A percentile compares a stretch with the other conserved stretches of the same genome.
These are phyloP conservation scores for Bonnemaisonia californica DNA, from an alignment of 31 red algal species.

Conservation along the genomic window DNA sequence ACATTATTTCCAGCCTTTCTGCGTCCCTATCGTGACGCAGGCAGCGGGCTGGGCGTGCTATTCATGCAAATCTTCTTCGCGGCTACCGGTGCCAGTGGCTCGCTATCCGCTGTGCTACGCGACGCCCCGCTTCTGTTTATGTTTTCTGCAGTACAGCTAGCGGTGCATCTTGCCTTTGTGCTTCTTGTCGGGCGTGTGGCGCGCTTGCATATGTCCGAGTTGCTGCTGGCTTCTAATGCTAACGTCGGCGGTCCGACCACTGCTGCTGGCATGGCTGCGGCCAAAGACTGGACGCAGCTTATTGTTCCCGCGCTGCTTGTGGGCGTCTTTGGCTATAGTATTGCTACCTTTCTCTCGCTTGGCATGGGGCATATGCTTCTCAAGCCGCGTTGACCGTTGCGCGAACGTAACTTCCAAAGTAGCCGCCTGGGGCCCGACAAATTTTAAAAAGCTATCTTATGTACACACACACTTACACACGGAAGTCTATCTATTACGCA, in stretches of 20 bases:
- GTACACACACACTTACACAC: too few relatives aligned
- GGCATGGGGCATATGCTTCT: constrained; percentile 30
- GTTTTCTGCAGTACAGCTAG: constrained; percentile 61
- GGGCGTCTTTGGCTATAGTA: constrained; percentile 79
- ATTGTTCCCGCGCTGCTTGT: constrained; percentile 77
- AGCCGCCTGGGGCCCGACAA: too few relatives aligned
- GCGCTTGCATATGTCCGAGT: constrained; percentile 15
- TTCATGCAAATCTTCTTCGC: constrained; percentile 89
- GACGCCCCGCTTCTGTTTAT: constrained; percentile 56
- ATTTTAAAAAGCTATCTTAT: too few relatives aligned
- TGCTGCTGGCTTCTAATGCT: constrained; percentile 61
- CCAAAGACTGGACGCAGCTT: constrained; percentile 53
- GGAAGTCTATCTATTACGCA: not conserved
- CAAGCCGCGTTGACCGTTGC: not conserved
- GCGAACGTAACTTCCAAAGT: not conserved
- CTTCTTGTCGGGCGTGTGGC: constrained; percentile 13
- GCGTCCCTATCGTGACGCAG: constrained; percentile 23
- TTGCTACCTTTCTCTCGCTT: constrained; percentile 63
- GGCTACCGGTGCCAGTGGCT: constrained; percentile 52
- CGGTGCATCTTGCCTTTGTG: constrained; percentile 52
- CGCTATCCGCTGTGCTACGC: constrained; percentile 40
- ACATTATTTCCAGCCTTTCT: constrained; percentile 49
- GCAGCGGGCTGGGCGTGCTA: constrained; percentile 38
- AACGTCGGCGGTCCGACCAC: constrained; percentile 89
- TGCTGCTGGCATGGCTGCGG: constrained; percentile 79